Conservation (phyloP, 2,329 filamentous ascomycete genomes). For the Phyllosticta ampelicida region DNA sequence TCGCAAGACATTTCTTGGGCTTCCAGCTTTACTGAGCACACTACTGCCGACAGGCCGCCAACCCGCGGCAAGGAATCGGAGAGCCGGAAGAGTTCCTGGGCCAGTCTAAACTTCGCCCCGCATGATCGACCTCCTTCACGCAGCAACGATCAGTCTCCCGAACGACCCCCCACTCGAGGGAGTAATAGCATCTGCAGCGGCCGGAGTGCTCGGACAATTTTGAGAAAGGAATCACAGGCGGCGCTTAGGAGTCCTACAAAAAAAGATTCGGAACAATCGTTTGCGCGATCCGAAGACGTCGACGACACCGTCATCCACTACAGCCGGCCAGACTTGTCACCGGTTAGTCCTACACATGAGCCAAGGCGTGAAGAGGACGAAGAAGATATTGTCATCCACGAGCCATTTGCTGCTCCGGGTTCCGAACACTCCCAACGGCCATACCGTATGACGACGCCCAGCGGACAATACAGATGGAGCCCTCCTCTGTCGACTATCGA, state of each 20-base stretch:
- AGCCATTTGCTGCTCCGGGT: background rate
- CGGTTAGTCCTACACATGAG: slow-evolving; percentile 7
- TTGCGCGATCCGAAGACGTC: slow-evolving; percentile 21
- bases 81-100: slow-evolving; percentile 2
- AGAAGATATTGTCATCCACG: background rate
- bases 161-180: slow-evolving; percentile 12
- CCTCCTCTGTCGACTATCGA: slow-evolving; percentile 27
- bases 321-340: slow-evolving; percentile 13
- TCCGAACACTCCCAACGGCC: background rate
- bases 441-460: slow-evolving; percentile 16
- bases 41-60: slow-evolving; percentile 1
- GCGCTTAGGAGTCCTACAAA: background rate
- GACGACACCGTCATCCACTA: slow-evolving; percentile 27
- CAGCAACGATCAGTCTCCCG: background rate
- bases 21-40: background rate
- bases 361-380: background rate
- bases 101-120: slow-evolving; percentile 20
- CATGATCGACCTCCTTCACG: slow-evolving; percentile 11
- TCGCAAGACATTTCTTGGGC: background rate
- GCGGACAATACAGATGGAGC: slow-evolving; percentile 29
- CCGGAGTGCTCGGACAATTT: background rate
- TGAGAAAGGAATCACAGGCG: background rate
- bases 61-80: slow-evolving; percentile 5
- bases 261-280: slow-evolving; percentile 20
- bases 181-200: slow-evolving; percentile 23